These are phyloP conservation scores for Curvularia sp. DNA, from an alignment of 2,329 filamentous ascomycete species.

Conservation along the genomic window DNA sequence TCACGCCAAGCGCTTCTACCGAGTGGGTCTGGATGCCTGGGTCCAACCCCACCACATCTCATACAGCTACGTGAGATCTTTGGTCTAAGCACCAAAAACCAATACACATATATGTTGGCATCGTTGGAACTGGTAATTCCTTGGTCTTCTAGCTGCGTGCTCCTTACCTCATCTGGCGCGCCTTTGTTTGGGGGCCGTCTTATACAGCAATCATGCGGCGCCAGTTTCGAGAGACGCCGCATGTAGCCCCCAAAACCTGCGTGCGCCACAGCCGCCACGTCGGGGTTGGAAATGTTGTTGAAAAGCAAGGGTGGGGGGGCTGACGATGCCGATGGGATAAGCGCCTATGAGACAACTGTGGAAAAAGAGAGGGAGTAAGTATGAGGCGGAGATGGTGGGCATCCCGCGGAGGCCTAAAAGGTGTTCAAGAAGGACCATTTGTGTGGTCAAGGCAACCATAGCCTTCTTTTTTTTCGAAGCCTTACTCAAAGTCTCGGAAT, in stretches of 20 bases:
- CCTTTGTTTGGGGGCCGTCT: not conserved
- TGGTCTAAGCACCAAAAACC: not conserved
- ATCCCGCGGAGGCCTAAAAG: not conserved
- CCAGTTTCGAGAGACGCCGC: not conserved
- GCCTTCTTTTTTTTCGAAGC: not conserved
- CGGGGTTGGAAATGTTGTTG: not conserved
- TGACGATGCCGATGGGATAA: not conserved
- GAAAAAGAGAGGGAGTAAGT: not conserved
- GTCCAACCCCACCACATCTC: not conserved
- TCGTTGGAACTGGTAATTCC: not conserved
- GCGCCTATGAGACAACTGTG: not conserved
- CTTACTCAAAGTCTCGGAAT: not conserved
- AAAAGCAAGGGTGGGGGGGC: not conserved
- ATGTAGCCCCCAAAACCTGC: not conserved
- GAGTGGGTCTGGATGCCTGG: not conserved
- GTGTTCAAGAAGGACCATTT: not conserved
- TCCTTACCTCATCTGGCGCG: not conserved
- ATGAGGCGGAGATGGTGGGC: not conserved
- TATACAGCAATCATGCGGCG: constrained; percentile 1
- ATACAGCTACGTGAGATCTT: not conserved
- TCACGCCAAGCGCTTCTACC: not conserved
- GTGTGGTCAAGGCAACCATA: not conserved
- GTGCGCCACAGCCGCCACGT: not conserved
- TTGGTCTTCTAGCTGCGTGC: not conserved
- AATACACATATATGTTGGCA: not conserved